Base-by-base conservation (phyloP, 345 rosid species). In the Brassica cretica region DNA sequence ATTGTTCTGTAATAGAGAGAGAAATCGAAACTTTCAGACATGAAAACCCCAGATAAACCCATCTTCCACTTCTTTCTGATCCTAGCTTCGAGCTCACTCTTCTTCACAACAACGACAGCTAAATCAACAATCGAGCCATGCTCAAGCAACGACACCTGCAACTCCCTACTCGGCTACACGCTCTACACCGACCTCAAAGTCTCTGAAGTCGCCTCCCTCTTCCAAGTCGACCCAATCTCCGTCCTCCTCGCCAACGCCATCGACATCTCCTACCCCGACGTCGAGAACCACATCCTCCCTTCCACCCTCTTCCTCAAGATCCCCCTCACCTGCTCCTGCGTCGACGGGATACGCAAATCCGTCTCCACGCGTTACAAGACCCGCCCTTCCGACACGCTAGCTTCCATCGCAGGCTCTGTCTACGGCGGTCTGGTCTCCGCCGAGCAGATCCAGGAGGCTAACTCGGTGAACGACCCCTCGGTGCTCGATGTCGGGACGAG, bases 51-150 rank as follows among this genome's bases (percentile, higher is more conserved):
- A 19, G 79, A 75, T 78, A 70, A 65, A 4, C 70, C 24, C 41
- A 2, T 60, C 80, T 56, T 51, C 70, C 15, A 27, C 30, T 27
- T 68, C 66, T 6, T 76, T 44, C 41, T 84, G 19, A 7, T 84
- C 64, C 46, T 92, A 66, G 12, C 80, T 65, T 58, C 73, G 78
- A 86, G 53, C 69, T 75, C 71, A 16, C 74, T 68, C 35, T 74
- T 68, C 35, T 71, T 41, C 32, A 56, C 74, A 0, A 88, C 81
- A 4, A 67, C 30, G 30, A 27, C 74, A 1, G 69, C 98, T 6
- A 95, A 95, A 82, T 95, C 99, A 5, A 93, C 98, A 3, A 93
- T 95, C 11, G 99, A 95, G 83, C 99, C 99, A 3, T 95, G 99
- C 82, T 89, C 99, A 12, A 91, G 89, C 87, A 85, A 90, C 18